Percentiles rank a stretch among this genome's conserved stretches.
phyloP scores from a whole-genome alignment of 441 rosid species.

The Iberis amara region DNA sequence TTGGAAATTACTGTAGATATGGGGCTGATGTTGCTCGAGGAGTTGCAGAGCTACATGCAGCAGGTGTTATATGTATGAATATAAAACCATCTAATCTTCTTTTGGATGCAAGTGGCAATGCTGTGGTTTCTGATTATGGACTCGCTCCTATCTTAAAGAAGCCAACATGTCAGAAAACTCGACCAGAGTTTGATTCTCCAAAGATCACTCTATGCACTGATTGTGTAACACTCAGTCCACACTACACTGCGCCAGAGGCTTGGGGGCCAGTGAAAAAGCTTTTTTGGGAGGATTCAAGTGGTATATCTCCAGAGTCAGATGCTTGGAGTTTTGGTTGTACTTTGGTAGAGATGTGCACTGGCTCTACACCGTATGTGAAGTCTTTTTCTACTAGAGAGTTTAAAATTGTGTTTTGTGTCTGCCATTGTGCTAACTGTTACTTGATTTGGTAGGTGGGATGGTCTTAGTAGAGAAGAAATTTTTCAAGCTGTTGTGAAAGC shows the following conservation, averaged over 20 bases:
- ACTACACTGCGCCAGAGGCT: conserved; percentile 94
- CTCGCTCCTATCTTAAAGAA: conserved; percentile 85
- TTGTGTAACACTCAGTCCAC: conserved; percentile 84
- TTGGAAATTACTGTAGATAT: conserved; percentile 49
- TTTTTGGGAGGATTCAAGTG: conserved; percentile 95
- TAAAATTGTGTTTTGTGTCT: conserved; percentile 15
- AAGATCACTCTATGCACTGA: conserved; percentile 80
- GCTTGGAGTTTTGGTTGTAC: conserved; percentile 99
- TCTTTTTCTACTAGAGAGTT: conserved; percentile 16
- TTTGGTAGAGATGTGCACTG: conserved; percentile 99
- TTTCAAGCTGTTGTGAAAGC: conserved; percentile 85
- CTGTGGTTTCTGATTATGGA: conserved; percentile 93
- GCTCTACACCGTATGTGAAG: conserved; percentile 86
- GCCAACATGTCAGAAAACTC: conserved; percentile 72
- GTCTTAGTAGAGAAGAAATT: conserved; percentile 89
- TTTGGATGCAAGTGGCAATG: conserved; percentile 72
- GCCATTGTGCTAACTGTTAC: conserved; percentile 22
- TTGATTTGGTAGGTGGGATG: conserved; percentile 71
- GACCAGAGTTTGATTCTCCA: conserved; percentile 61
- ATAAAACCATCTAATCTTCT: conserved; percentile 95
- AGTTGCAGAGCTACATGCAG: conserved; percentile 96
- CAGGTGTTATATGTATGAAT: conserved; percentile 95
- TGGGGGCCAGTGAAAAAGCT: conserved; percentile 97
- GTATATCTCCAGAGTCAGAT: conserved; percentile 88
- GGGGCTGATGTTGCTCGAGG: conserved; percentile 97